phyloP scores from a whole-genome alignment of 140 eudicot species.

The Oenanthe javanica region DNA sequence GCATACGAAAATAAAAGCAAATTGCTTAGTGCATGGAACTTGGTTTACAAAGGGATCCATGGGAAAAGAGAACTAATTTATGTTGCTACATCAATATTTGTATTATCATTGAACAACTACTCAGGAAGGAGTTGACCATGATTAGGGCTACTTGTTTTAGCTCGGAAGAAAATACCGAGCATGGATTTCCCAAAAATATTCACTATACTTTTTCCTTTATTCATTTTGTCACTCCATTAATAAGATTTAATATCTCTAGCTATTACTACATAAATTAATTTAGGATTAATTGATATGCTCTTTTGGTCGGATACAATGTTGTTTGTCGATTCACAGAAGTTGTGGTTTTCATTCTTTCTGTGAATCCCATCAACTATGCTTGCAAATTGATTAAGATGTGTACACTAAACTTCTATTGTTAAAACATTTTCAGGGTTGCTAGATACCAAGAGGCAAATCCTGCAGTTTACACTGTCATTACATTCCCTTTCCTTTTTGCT shows the following conservation, averaged over 20 bases:
- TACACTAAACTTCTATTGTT: conserved; percentile 14
- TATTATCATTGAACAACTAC: not conserved
- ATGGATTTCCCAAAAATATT: not conserved
- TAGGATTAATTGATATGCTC: not conserved
- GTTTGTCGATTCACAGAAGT: not conserved
- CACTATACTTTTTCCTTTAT: not conserved
- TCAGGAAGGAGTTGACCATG: not conserved
- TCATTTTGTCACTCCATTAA: not conserved
- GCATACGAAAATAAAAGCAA: not conserved
- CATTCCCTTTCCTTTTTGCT: conserved; percentile 98
- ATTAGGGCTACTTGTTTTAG: not conserved
- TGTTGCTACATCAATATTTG: not conserved
- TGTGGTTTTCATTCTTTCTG: not conserved
- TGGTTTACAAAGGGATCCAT: not conserved
- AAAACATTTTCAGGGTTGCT: conserved; percentile 75
- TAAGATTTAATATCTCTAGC: not conserved
- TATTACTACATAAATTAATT: not conserved
- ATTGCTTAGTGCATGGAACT: not conserved
- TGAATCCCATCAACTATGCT: not conserved
- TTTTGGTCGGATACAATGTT: not conserved
- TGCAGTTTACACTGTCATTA: conserved; percentile 84
- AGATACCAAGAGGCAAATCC: conserved; percentile 98
- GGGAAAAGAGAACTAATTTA: not conserved
- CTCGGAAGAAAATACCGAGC: not conserved
- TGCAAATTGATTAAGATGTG: not conserved